These are phyloP conservation scores for Lachnellula hyalina DNA, from an alignment of 2,329 filamentous ascomycete species.

Conservation along the genomic window DNA sequence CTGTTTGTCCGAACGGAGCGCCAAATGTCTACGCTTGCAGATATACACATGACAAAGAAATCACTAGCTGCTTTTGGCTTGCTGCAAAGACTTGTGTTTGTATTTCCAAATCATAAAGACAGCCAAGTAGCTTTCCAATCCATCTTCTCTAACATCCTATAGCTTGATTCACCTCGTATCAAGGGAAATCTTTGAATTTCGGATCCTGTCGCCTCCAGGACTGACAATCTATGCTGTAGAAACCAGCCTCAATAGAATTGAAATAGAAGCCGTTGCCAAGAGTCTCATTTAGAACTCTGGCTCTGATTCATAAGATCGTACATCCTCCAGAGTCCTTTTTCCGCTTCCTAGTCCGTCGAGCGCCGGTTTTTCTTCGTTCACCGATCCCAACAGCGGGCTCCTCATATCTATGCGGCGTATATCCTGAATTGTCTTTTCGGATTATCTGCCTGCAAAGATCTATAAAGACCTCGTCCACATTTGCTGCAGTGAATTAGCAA, in stretches of 20 bases:
- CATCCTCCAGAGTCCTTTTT: slow-evolving; percentile 4
- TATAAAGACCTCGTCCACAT: slow-evolving; percentile 68
- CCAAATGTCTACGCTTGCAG: too few species aligned
- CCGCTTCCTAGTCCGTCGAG: not conserved
- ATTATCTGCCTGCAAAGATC: slow-evolving; percentile 65
- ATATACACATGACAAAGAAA: too few species aligned
- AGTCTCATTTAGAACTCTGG: not conserved
- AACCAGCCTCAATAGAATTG: not conserved
- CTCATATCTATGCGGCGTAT: not conserved
- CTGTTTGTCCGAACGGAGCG: too few species aligned
- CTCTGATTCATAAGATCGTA: slow-evolving; percentile 12
- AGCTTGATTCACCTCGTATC: too few species aligned
- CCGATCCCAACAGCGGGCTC: not conserved
- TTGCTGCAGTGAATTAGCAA: slow-evolving; percentile 34
- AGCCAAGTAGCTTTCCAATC: too few species aligned
- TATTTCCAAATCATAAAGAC: too few species aligned
- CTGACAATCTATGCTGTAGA: not conserved
- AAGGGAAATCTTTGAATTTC: not conserved
- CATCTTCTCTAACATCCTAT: too few species aligned
- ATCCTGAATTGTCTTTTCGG: slow-evolving; percentile 43
- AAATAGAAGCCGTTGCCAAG: not conserved
- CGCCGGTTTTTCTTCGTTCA: not conserved
- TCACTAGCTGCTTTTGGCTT: too few species aligned
- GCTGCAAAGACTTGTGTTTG: too few species aligned
- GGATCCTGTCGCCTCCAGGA: not conserved